Evolutionary conservation across 106 monocot genomes (phyloP), one percentile per base, ranked within the genome.

Genomic region (Posidonia australis): DNA sequence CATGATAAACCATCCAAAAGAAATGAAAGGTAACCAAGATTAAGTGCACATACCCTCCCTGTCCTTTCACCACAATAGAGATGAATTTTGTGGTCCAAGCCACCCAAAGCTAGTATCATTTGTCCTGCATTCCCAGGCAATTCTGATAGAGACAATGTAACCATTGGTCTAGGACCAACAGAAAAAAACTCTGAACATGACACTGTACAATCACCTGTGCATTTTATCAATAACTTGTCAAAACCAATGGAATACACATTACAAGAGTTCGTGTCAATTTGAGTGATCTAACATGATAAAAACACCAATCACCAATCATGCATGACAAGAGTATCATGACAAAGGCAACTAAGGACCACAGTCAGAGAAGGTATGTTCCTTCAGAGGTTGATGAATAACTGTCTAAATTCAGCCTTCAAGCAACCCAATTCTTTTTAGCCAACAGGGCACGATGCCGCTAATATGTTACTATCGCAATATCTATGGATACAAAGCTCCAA

Each of bases 21-120:
- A 21, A 30, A 36, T n/a, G 32, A 30, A 17, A 23, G 13, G 21
- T 26, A 56, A 19, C 32, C 19, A 61, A 27, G 12, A 21, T 1
- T 46, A 54, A 23, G 32, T 31, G 31, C 13, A 25, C 52, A 59
- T 47, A 85, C 98, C 87, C 91, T 91, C 27, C 80, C 81, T 10
- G 73, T 74, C 43, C 23, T 63, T 70, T 77, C 72, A 65, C 81
- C 80, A 77, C 74, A 82, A 61, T 91, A 98, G 46, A 98, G 69
- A 77, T 98, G 98, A 67, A 98, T 58, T 64, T 98, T 98, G 54
- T 85, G 78, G 64, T 91, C 98, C 70, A 98, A 81, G 17, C 98
- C 98, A 16, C 90, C 90, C 84, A 90, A 82, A 47, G 98, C 98
- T 61, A 98, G 69, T 72, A 91, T 64, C 30, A 83, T 10, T 72